Conservation (phyloP, 2,329 filamentous ascomycete species). For the Neofusicoccum ribis region DNA sequence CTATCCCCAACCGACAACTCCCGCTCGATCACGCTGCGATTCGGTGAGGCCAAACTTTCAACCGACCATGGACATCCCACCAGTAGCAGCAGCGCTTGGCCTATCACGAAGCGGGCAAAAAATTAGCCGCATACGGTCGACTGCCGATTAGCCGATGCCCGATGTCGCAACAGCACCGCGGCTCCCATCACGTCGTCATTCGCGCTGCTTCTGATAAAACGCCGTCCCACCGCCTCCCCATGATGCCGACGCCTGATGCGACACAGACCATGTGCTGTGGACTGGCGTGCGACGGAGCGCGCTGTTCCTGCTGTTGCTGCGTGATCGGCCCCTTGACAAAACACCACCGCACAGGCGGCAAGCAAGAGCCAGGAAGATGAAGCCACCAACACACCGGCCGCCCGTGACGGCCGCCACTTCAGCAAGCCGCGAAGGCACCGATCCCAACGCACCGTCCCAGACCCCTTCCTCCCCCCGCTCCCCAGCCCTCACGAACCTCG, state of each 20-base stretch:
- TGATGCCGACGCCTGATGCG: background rate
- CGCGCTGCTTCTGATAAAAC: background rate
- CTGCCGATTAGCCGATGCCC: constrained; percentile 12
- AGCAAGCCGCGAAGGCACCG: background rate
- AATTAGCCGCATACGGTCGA: constrained; percentile 2
- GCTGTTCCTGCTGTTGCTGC: background rate
- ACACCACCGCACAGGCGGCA: background rate
- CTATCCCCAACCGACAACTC: no score
- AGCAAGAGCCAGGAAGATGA: background rate
- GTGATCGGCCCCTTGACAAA: background rate
- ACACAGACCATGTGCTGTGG: background rate
- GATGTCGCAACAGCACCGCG: constrained; percentile 6
- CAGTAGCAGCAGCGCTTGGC: background rate
- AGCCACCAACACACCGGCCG: background rate
- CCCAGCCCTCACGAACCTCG: background rate
- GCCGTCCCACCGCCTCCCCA: background rate
- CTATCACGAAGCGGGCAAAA: background rate
- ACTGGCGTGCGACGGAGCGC: background rate
- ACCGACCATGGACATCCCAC: background rate
- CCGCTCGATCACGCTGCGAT: background rate
- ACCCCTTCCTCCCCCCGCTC: background rate
- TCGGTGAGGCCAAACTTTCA: constrained; percentile 12
- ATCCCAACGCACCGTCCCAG: background rate
- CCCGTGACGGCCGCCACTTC: constrained; percentile 1
- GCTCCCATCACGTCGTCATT: background rate